Evolutionary conservation across 371 early-diverging fungal species (phyloP).

Genomic region (Circinella minor): DNA sequence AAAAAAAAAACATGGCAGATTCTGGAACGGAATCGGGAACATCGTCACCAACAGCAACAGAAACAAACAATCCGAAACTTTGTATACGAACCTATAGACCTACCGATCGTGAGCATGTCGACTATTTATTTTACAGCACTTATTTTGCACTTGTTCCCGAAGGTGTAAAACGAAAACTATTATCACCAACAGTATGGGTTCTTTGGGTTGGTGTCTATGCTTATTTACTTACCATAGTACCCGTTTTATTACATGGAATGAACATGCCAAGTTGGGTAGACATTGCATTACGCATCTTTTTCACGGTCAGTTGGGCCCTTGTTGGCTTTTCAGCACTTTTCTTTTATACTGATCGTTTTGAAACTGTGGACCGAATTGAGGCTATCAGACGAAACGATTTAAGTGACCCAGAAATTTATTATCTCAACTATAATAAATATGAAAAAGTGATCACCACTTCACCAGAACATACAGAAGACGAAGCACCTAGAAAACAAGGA

Average conservation of each 20-base stretch:
- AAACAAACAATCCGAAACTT: constrained; percentile 27
- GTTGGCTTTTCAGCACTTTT: constrained; percentile 41
- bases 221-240: constrained; percentile 33
- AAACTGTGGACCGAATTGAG: constrained; percentile 39
- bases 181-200: constrained; percentile 38
- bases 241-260: constrained; percentile 27
- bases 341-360: constrained; percentile 40
- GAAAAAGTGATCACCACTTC: constrained; percentile 17
- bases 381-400: constrained; percentile 43
- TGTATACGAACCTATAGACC: constrained; percentile 42
- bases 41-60: not conserved
- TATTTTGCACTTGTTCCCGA: constrained; percentile 48
- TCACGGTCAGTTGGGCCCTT: constrained; percentile 36
- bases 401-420: constrained; percentile 44
- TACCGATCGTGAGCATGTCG: constrained; percentile 38
- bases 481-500: constrained; percentile 9
- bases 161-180: constrained; percentile 42
- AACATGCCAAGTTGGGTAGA: constrained; percentile 28
- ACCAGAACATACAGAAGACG: not conserved
- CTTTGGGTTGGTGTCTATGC: constrained; percentile 38
- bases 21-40: not conserved
- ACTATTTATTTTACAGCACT: constrained; percentile 35
- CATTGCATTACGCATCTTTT: constrained; percentile 23
- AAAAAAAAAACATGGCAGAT: not conserved
- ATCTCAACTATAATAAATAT: constrained; percentile 36